Evolutionary conservation across 306 rosid species (phyloP), one percentile per base, ranked within the genome.

Genomic region (Argentina anserina): DNA sequence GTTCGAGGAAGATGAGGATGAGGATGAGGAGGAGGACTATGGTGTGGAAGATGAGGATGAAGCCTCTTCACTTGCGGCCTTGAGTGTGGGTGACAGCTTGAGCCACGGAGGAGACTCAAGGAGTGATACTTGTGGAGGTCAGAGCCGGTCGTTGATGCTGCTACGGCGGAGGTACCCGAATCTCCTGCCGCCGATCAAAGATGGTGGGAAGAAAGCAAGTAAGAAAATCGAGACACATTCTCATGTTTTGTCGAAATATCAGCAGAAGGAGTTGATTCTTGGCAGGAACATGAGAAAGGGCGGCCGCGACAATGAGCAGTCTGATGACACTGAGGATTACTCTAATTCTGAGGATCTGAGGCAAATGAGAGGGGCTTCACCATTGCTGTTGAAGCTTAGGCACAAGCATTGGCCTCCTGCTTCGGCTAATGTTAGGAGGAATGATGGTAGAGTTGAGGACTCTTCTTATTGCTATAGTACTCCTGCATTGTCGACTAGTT

Each of bases 401-500:
- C 80, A 75, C 41, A 90, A 71, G 81, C 85, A 87, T 71, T 83
- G 93, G 88, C 75, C 90, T 78, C 85, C 81, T 3, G 70, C 91
- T 10, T 89, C 95, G 45, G 66, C 89, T 1, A 89, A 86, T 77
- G 77, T 86, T 1, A 50, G 83, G 81, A 78, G 81, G 78, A 79
- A 70, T 53, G 61, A 70, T 77, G 69, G 86, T 64, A 56, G 74
- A 33, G 90, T 80, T 81, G 98, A 90, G 45, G 97, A 90, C 70
- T 90, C 96, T 79, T 93, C 96, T 68, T 93, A 89, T 79, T 82
- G 96, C 40, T 89, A 89, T 29, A 91, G 96, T 67, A 94, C 98
- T 21, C 99, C 99, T 33, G 99, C 99, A 60, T 82, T 94, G 83
- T 94, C 99, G 15, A 86, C 98, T 58, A 79, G 96, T 73, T 94